Base-by-base conservation (phyloP, 2,329 filamentous ascomycete species). In the Byssothecium circinans region DNA sequence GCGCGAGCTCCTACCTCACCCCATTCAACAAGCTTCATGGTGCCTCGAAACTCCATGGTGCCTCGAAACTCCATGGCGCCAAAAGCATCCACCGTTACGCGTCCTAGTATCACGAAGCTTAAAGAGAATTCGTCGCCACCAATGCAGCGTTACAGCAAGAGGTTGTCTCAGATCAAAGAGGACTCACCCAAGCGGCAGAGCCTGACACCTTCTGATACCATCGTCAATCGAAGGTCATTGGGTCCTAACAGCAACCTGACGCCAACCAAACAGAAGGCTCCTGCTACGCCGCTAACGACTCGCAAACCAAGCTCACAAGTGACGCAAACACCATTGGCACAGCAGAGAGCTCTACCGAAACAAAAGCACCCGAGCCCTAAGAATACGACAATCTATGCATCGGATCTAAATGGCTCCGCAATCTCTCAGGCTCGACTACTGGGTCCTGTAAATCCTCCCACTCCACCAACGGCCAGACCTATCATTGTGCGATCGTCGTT, bases 61-160 rank as follows among this genome's bases (percentile, higher is more conserved):
- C 53, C 60, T 14, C 61, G 57, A 33, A 62, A 52, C 33, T 27
- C 57, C 36, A 52, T 32, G 27, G 25, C 53, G 27, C 58, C 55
- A 45, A 49, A 34, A 12, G 23, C 47, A 27, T 23, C 40, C 4
- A 23, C 37, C 14, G 43, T 41, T 27, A 48, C 12, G 12, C 10
- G 29, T 54, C 23, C 43, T 53, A 34, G 49, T 32, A 17, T 45
- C 27, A 41, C 47, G 32, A 30, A 45, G 1, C 30, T 65, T 17
- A 53, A 58, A 35, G 61, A 66, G 40, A 64, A 66, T 17, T 25
- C 58, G n/a, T 39, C 38, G 3, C 58, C 61, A 3, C 49, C 47
- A 2, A 48, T 29, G 10, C 60, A 57, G 19, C 52, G 43, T 3
- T 39, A 54, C 22, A 48, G 40, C 11, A 53, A 57, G 12, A 50